Base-by-base conservation (phyloP, 495 filamentous ascomycete species). In the Parmelia sp. region DNA sequence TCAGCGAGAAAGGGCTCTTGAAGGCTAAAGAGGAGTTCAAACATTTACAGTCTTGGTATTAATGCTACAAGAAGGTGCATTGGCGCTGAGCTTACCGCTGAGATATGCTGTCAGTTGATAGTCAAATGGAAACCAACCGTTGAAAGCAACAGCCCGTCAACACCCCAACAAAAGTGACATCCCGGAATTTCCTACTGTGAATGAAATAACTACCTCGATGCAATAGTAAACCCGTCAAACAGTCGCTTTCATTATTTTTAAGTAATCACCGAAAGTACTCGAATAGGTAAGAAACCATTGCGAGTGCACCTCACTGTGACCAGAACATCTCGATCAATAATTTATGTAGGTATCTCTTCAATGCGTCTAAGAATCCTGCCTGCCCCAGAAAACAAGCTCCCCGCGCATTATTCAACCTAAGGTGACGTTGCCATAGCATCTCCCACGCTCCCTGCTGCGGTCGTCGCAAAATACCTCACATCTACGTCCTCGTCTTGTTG, bases 401-500 rank as follows among this genome's bases (percentile, higher is more conserved):
- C 49, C 17, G 25, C 17, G 27, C 23, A 31, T 14, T 42, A 23
- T 27, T 40, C 31, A 27, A 60, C 37, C 63, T 56, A 71, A 55
- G 69, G 69, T 27, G 69, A 71, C 27, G 63, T 71, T 44, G 49
- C 64, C 77, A 79, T 79, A 47, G 72, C 70, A 64, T 79, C 77
- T 57, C 42, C 70, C 70, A 67, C 71, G 35, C 65, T 76, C 2
- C 74, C 75, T 61, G 83, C 78, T 57, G 88, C 88, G 69, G 84
- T 88, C 58, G 86, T 87, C 63, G 94, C 95, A 73, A 96, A 98
- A 76, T 91, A 98, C 70, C 94, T 84, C 70, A 98, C 94, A 79
- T 98, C 94, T 67, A 97, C 92, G 80, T 98, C 94, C 56, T 96
- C 91, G 72, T 98, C 94, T 76, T 88, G 86, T 79, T 95, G 90